Percentiles rank a stretch among this genome's conserved stretches.
These are phyloP conservation scores for Ambrosiella cleistominuta DNA, from an alignment of 2,329 filamentous ascomycete genomes.

Conservation along the genomic window DNA sequence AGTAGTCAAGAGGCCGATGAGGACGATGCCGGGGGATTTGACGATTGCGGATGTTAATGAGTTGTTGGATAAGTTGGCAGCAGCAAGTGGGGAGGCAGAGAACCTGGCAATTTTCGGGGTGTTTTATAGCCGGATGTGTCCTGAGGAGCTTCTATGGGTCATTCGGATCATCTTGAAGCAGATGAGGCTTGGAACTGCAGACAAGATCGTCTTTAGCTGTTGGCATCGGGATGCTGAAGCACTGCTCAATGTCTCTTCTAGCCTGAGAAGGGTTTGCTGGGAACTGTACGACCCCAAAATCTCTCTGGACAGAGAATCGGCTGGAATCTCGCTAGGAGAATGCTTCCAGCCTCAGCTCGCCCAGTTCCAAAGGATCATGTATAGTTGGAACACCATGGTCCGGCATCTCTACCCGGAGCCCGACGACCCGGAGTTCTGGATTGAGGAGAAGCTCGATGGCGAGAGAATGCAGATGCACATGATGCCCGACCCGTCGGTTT, in stretches of 20 bases:
- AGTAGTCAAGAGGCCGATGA: slow-evolving; percentile 65
- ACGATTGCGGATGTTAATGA: slow-evolving; percentile 80
- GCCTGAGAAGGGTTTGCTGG: slow-evolving; percentile 82
- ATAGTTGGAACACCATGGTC: slow-evolving; percentile 61
- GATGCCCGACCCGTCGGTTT: slow-evolving; percentile 46
- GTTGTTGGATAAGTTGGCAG: slow-evolving; percentile 60
- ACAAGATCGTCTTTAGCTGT: slow-evolving; percentile 70
- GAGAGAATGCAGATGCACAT: slow-evolving; percentile 97
- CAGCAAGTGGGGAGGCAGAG: slow-evolving; percentile 61
- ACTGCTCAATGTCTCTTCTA: slow-evolving; percentile 81
- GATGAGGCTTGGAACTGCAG: slow-evolving; percentile 58
- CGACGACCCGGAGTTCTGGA: slow-evolving; percentile 71
- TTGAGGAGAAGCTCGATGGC: slow-evolving; percentile 93
- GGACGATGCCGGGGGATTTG: slow-evolving; percentile 57
- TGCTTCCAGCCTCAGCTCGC: slow-evolving; percentile 94
- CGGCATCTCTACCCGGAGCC: slow-evolving; percentile 45
- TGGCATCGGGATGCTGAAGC: slow-evolving; percentile 66
- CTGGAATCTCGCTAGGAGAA: slow-evolving; percentile 68
- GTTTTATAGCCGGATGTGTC: slow-evolving; percentile 83
- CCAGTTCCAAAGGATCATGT: slow-evolving; percentile 62
- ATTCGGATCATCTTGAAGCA: slow-evolving; percentile 81
- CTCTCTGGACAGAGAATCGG: slow-evolving; percentile 56
- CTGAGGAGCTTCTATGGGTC: slow-evolving; percentile 85
- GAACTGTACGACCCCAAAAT: slow-evolving; percentile 61
- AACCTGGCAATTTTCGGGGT: slow-evolving; percentile 64